Conservation (phyloP, 192 early-diverging fungal genomes). For the Umbelopsis isabellina region DNA sequence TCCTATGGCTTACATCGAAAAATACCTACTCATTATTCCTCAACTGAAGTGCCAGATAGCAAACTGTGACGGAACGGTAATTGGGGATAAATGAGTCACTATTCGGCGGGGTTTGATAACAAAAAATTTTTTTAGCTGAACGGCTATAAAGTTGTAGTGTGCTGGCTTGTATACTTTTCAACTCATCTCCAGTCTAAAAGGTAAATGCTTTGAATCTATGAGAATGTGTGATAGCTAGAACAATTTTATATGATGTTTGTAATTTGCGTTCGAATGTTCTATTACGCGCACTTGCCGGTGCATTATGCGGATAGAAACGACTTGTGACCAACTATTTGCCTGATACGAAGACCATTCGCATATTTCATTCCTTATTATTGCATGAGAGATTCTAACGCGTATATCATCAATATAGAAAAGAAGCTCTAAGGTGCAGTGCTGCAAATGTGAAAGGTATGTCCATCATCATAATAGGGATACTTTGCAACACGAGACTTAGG, state of each 20-base stretch:
- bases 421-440: too few species aligned
- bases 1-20: neutral
- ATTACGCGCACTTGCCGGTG: slow-evolving; percentile 36
- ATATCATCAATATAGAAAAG: too few species aligned
- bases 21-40: too few species aligned
- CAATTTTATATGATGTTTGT: slow-evolving; percentile 35
- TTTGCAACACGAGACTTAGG: too few species aligned
- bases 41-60: too few species aligned
- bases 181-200: neutral
- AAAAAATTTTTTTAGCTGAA: slow-evolving; percentile 15
- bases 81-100: slow-evolving; percentile 17
- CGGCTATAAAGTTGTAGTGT: neutral
- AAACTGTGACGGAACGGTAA: neutral
- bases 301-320: slow-evolving; percentile 29
- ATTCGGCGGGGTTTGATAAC: slow-evolving; percentile 11
- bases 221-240: neutral
- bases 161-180: neutral
- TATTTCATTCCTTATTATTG: too few species aligned
- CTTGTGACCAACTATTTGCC: slow-evolving; percentile 29
- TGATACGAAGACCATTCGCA: slow-evolving; percentile 2
- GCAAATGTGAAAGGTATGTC: too few species aligned
- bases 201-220: neutral
- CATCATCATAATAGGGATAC: too few species aligned
- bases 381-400: neutral
- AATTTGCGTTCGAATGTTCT: slow-evolving; percentile 38